Evolutionary conservation across 2,329 filamentous ascomycete genomes (phyloP), one percentile per base, ranked within the genome.

Genomic region (Fusarium zealandicum): DNA sequence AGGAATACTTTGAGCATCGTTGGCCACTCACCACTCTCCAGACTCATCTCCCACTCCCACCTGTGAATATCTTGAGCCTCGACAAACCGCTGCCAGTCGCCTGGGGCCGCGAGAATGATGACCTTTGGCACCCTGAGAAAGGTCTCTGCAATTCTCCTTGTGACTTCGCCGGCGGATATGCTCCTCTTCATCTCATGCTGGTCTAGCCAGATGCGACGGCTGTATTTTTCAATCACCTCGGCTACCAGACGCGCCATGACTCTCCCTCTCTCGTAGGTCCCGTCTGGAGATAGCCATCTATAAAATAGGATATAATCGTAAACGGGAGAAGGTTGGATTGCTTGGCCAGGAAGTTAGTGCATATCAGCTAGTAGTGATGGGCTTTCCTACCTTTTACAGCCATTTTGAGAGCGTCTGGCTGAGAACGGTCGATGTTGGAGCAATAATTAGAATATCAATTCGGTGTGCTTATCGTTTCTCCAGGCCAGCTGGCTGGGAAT

Each of bases 1-100:
- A 33, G 10, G 7, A 17, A 44, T 31, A 2, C 6, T 35, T 4
- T 3, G 6, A 1, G 8, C 3, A 7, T 6, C 4, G 1, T 11
- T 4, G 17, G 9, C 28, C 1, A 47, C 54, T 46, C 5, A 58
- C 54, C 37, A 7, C 54, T 57, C 39, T 27, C 7, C 2, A 58
- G 53, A 17, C 52, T 58, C 41, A 58, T 37, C 12, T 58, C 47
- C 53, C 53, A 58, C 17, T 58, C 54, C 54, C 52, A 58, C 9
- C 53, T 11, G 17, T 57, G 54, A 6, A 58, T 58, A 20, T 58
- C 54, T 3, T 58, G 16, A 22, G 49, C 42, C 0, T 57, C 52
- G 1, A 31, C 40, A 14, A 58, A 57, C 0, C 54, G 12, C 3
- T 54, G 20, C 49, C 38, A 48, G 25, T 61, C 49, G 2, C 57